These are phyloP conservation scores for Hypholoma fasciculare DNA, from an alignment of 768 basidiomycete genomes.

Conservation along the genomic window DNA sequence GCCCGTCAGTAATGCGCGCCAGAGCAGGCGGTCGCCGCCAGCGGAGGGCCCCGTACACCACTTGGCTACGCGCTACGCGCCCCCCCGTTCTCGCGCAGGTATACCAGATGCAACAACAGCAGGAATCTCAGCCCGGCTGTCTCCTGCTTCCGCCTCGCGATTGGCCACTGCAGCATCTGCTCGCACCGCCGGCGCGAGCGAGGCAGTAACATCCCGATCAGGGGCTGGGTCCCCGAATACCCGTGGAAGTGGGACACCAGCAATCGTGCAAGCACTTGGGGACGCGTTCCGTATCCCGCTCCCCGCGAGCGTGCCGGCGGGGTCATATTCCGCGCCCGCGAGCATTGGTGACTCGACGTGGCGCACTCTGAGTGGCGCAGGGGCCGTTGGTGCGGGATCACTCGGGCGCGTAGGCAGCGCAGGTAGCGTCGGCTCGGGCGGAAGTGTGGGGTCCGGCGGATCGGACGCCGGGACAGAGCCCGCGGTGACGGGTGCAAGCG, in stretches of 20 bases:
- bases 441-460: background rate
- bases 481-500: background rate
- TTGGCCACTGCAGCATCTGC: background rate
- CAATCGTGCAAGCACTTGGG: constrained; percentile 50
- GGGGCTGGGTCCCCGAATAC: constrained; percentile 3
- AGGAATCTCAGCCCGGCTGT: background rate
- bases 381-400: background rate
- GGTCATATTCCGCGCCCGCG: constrained; percentile 38
- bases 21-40: background rate
- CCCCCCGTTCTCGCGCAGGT: background rate
- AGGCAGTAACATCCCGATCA: background rate
- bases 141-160: background rate
- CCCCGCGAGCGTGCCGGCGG: constrained; percentile 8
- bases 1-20: constrained; percentile 5
- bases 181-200: background rate
- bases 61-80: background rate
- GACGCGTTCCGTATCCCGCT: constrained; percentile 58
- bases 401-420: background rate
- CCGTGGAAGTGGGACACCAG: constrained; percentile 16
- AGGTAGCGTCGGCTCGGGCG: background rate
- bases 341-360: constrained; percentile 47
- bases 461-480: background rate
- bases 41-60: background rate
- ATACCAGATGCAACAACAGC: background rate
- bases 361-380: constrained; percentile 33